Evolutionary conservation across 805 yeast genomes (phyloP), one percentile per base, ranked within the genome.

Genomic region (Kuraishia molischiana): DNA sequence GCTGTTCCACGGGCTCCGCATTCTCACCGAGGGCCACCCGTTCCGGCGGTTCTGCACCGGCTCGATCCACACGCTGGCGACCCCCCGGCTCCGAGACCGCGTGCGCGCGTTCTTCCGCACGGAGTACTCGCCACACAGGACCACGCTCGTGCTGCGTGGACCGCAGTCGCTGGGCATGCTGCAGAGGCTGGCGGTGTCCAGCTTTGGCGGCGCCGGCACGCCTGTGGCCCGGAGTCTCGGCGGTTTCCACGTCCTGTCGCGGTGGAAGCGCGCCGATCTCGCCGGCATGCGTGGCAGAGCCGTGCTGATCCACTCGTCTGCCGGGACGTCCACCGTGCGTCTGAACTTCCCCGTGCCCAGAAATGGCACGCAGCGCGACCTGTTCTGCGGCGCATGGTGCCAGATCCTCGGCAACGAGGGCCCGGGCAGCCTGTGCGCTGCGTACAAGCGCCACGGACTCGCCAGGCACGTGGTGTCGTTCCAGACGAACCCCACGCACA

Each of bases 1-100:
- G 0, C 46, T 78, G 22, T 77, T 69, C 42, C 86, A 83, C 44
- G 84, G 79, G 0, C 50, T 72, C 4, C 64, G 80, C 34, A 41
- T 76, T 3, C 46, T 82, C 13, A 64, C 81, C 1, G 35, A 49
- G 1, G 19, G 47, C 0, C 80, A 75, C 46, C 79, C 72, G 0
- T 83, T 82, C 49, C 62, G 63, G 42, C 59, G 75, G 37, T 83
- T 83, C 54, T 67, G 77, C 0, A 79, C 90, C 0, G 94, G 94
- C 0, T 73, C 69, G 45, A 53, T 58, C 14, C 49, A 57, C n/a
- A 76, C 87, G 0, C 50, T 80, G 37, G 53, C 58, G 31, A 62
- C 58, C 24, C 32, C 54, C 1, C 61, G 64, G 37, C 44, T 77
- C 6, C 59, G 53, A 41, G 51, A 49, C 1, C 48, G 57, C 11